Evolutionary conservation across 495 filamentous ascomycete genomes (phyloP).

Genomic region (Darksidea phi): DNA sequence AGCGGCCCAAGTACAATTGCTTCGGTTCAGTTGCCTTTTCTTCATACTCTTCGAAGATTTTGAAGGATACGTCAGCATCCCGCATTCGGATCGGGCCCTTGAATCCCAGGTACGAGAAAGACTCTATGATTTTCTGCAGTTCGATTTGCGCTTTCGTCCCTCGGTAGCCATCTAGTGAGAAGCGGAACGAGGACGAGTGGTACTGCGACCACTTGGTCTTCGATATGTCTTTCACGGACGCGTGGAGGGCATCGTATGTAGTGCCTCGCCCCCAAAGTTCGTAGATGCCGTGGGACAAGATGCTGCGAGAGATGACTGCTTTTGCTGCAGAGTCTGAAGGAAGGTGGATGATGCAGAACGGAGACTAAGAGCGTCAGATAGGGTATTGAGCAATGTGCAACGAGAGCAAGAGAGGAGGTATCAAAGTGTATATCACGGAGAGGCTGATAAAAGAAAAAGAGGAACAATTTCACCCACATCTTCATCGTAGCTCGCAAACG

Average conservation of each 20-base stretch:
- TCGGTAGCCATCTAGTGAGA: constrained; percentile 75
- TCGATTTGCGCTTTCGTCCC: constrained; percentile 59
- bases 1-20: constrained; percentile 68
- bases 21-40: constrained; percentile 56
- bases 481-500: constrained; percentile 68
- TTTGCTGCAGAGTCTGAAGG: constrained; percentile 63
- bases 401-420: constrained; percentile 5
- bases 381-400: background rate
- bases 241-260: constrained; percentile 68
- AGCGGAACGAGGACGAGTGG: constrained; percentile 66
- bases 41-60: constrained; percentile 75
- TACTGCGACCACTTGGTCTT: constrained; percentile 58
- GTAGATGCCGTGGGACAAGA: constrained; percentile 77
- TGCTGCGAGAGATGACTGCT: constrained; percentile 67
- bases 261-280: constrained; percentile 81
- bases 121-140: constrained; percentile 71
- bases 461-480: constrained; percentile 55
- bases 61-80: constrained; percentile 68
- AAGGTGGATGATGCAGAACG: constrained; percentile 77
- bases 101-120: constrained; percentile 76
- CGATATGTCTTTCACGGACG: constrained; percentile 46
- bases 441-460: background rate
- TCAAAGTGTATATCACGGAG: background rate
- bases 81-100: constrained; percentile 72
- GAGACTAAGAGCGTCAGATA: constrained; percentile 60